These are phyloP conservation scores for Ziziphus jujuba DNA, from an alignment of 306 rosid species.

Conservation along the genomic window DNA sequence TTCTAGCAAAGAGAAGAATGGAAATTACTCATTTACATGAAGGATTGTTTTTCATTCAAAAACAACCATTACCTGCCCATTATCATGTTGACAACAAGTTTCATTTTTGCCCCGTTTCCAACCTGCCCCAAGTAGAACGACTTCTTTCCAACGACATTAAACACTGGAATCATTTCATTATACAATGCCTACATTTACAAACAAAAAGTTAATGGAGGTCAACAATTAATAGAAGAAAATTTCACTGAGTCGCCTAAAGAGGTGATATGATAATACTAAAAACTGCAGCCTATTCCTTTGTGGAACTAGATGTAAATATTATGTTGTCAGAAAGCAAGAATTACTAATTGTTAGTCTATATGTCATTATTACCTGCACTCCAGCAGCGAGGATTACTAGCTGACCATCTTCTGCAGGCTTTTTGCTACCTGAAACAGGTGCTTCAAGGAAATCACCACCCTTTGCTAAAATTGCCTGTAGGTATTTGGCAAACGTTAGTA, in stretches of 20 bases:
- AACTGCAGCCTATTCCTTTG: neutral
- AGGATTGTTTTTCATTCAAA: neutral
- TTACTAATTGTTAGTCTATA: neutral
- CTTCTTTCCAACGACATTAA: conserved; percentile 73
- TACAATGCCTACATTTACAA: conserved; percentile 53
- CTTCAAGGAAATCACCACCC: conserved; percentile 75
- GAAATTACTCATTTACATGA: neutral
- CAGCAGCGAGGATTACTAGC: conserved; percentile 82
- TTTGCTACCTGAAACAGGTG: conserved; percentile 98
- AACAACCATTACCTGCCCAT: conserved; percentile 78
- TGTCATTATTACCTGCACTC: conserved; percentile 56
- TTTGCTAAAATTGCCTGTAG: conserved; percentile 59
- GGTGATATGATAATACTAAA: neutral
- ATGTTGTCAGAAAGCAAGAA: neutral
- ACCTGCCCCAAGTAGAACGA: conserved; percentile 87
- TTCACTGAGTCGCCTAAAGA: neutral
- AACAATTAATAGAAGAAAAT: neutral
- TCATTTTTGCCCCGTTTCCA: conserved; percentile 97
- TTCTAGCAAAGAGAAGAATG: too few relatives aligned
- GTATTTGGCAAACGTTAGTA: conserved; percentile 27
- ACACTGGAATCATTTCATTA: conserved; percentile 64
- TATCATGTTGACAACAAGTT: conserved; percentile 93
- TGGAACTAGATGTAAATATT: too few relatives aligned
- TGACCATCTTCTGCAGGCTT: conserved; percentile 99
- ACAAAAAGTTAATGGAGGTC: conserved; percentile 17